A percentile compares a stretch with the other conserved stretches of the same genome.
Conservation (phyloP, 2,329 filamentous ascomycete genomes). For the Lasiodiplodia sp. region DNA sequence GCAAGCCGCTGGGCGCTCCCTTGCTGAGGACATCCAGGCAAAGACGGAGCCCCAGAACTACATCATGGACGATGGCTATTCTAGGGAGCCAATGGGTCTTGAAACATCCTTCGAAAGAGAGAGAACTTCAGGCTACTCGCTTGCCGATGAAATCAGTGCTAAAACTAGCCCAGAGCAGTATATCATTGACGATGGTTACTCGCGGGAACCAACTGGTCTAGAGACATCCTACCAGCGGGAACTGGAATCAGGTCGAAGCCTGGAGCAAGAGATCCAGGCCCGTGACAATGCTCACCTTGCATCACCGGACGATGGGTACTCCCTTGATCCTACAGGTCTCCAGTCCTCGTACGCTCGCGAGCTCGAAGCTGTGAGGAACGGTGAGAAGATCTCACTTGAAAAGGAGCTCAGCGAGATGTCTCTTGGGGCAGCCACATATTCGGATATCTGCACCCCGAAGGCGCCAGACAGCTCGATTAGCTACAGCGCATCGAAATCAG, state of each 20-base stretch:
- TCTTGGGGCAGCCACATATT: constrained; percentile 19
- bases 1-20: constrained; percentile 17
- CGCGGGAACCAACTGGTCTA: constrained; percentile 31
- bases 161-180: constrained; percentile 3
- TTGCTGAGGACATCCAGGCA: constrained; percentile 18
- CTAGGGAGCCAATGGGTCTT: constrained; percentile 31
- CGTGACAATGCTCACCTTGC: neutral
- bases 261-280: constrained; percentile 4
- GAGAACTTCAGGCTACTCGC: constrained; percentile 11
- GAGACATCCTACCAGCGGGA: constrained; percentile 34
- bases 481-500: neutral
- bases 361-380: constrained; percentile 17
- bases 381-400: constrained; percentile 29
- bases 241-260: constrained; percentile 13
- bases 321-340: constrained; percentile 21
- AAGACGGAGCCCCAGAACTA: constrained; percentile 10
- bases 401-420: constrained; percentile 23
- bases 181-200: constrained; percentile 24
- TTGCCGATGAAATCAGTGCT: constrained; percentile 26
- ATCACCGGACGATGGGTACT: constrained; percentile 23
- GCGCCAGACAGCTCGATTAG: constrained; percentile 16
- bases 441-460: constrained; percentile 5
- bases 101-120: constrained; percentile 34
- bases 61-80: constrained; percentile 24
- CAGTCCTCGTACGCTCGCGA: constrained; percentile 32